Conservation (phyloP, 768 basidiomycete genomes). For the Rhodocollybia butyracea region DNA sequence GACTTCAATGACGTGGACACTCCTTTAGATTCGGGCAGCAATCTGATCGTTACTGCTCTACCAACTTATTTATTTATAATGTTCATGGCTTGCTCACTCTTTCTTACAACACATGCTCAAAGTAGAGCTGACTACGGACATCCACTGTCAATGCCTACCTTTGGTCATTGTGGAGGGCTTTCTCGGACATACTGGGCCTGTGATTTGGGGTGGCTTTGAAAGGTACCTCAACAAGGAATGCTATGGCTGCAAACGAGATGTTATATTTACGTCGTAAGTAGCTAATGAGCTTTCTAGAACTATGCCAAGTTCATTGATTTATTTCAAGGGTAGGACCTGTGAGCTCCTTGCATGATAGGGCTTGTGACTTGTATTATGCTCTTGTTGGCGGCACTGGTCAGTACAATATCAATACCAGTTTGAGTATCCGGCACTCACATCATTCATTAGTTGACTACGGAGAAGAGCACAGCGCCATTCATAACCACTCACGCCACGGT, state of each 20-base stretch:
- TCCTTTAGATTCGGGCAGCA: too few species aligned
- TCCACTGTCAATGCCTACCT: conserved; percentile 19
- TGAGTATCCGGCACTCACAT: not conserved
- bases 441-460: conserved; percentile 45
- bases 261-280: conserved; percentile 19
- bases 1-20: too few species aligned
- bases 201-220: conserved; percentile 39
- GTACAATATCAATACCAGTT: not conserved
- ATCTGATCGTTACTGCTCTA: too few species aligned
- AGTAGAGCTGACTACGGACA: not conserved
- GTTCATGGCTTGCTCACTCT: not conserved
- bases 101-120: not conserved
- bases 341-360: conserved; percentile 50
- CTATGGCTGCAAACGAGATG: conserved; percentile 15
- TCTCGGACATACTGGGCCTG: conserved; percentile 31
- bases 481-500: conserved; percentile 40
- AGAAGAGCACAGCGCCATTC: conserved; percentile 31
- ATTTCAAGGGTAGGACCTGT: conserved; percentile 42
- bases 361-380: conserved; percentile 48
- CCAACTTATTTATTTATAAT: not conserved
- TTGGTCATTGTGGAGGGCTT: conserved; percentile 50
- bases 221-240: conserved; percentile 25
- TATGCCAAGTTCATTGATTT: not conserved
- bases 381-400: conserved; percentile 42
- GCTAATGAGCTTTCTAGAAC: not conserved